These are phyloP conservation scores for Cercospora zeina DNA, from an alignment of 2,329 filamentous ascomycete genomes.

Conservation along the genomic window DNA sequence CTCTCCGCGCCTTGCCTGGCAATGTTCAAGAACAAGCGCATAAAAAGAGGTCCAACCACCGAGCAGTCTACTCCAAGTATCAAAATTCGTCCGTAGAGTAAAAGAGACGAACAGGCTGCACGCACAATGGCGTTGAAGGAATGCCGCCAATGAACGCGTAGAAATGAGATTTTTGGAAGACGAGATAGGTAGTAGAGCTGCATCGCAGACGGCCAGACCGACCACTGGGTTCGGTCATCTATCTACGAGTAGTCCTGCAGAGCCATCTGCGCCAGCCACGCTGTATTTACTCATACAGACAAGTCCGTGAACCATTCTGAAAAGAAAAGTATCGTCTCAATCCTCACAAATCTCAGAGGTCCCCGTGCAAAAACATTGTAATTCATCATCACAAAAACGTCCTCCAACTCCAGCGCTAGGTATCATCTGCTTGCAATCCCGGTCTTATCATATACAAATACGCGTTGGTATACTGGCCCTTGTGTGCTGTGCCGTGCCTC, in stretches of 20 bases:
- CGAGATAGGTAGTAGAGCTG: neutral
- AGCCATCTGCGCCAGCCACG: neutral
- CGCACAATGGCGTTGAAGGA: too few relatives aligned
- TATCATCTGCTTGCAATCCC: neutral
- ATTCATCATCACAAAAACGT: neutral
- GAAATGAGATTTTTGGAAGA: neutral
- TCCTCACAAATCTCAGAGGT: too few relatives aligned
- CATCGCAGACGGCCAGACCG: neutral
- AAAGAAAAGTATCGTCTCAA: neutral
- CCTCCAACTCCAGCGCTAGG: slow-evolving; percentile 5
- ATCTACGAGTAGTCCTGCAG: neutral
- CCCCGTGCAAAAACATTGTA: neutral
- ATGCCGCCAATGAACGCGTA: neutral
- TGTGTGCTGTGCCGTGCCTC: too few relatives aligned
- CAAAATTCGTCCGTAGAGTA: too few relatives aligned
- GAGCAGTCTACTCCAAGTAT: too few relatives aligned
- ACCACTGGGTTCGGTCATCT: too few relatives aligned
- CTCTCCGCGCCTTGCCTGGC: too few relatives aligned
- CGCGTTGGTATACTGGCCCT: neutral
- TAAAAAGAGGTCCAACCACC: too few relatives aligned
- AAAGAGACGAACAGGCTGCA: too few relatives aligned
- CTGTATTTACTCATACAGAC: neutral
- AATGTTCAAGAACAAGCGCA: too few relatives aligned
- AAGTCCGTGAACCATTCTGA: too few relatives aligned
- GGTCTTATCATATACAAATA: slow-evolving; percentile 6